Conservation (phyloP, 2,329 filamentous ascomycete species). For the Dothidotthia symphoricarpi region DNA sequence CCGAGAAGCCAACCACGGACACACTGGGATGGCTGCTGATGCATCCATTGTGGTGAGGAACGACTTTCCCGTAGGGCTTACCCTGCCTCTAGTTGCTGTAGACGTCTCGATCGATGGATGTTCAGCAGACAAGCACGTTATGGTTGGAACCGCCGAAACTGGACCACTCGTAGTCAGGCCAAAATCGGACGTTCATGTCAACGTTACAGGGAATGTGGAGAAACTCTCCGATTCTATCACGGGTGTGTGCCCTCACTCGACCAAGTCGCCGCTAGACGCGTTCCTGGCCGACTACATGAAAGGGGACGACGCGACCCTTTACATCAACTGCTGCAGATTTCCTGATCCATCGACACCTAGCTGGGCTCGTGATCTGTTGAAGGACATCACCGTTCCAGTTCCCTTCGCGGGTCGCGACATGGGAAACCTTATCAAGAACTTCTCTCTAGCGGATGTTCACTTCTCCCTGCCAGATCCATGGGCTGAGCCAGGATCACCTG, state of each 20-base stretch:
- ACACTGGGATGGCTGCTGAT: conserved; percentile 73
- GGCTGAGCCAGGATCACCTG: conserved; percentile 71
- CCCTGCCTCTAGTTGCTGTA: conserved; percentile 77
- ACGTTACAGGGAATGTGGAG: conserved; percentile 69
- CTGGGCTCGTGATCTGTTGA: conserved; percentile 80
- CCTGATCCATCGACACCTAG: conserved; percentile 67
- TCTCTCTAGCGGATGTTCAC: conserved; percentile 79
- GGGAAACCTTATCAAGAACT: conserved; percentile 81
- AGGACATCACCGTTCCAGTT: conserved; percentile 78
- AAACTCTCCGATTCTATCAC: conserved; percentile 73
- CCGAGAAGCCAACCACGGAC: conserved; percentile 62
- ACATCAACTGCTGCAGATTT: conserved; percentile 73
- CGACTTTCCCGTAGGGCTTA: conserved; percentile 72
- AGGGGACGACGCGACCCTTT: conserved; percentile 74
- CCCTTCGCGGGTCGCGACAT: conserved; percentile 80
- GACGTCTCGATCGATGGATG: conserved; percentile 85
- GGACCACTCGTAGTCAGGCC: conserved; percentile 66
- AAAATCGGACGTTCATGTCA: conserved; percentile 63
- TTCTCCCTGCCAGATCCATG: conserved; percentile 81
- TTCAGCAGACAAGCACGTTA: conserved; percentile 69
- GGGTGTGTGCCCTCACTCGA: conserved; percentile 69
- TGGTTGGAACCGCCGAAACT: conserved; percentile 74
- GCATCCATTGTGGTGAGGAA: conserved; percentile 72
- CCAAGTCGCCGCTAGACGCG: conserved; percentile 79
- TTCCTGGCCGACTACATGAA: conserved; percentile 79